Conservation (phyloP, 345 rosid genomes). For the Citrus mangshanensis region DNA sequence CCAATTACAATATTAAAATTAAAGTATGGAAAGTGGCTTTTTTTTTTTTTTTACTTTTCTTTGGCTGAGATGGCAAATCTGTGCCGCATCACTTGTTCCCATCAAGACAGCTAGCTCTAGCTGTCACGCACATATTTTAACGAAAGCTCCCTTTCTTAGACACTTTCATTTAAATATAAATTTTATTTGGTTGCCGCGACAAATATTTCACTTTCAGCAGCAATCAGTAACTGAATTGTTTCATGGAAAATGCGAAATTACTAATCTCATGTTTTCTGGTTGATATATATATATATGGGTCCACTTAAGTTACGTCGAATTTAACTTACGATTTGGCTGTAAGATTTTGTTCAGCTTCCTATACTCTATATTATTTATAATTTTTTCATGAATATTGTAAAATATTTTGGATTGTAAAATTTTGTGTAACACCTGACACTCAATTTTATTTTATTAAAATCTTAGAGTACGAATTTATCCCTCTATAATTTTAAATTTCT, state of each 20-base stretch:
- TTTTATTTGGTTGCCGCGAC: background rate
- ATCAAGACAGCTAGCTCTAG: conserved; percentile 27
- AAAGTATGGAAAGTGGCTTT: background rate
- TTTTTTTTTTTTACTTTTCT: background rate
- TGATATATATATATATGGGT: too few species aligned
- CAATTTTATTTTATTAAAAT: too few species aligned
- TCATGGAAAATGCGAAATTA: background rate
- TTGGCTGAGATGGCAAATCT: conserved; percentile 9
- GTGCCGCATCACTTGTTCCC: conserved; percentile 9
- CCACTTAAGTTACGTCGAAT: too few species aligned
- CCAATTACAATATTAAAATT: too few species aligned
- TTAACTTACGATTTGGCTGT: too few species aligned
- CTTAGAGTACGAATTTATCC: too few species aligned
- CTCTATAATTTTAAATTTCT: too few species aligned
- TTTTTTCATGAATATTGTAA: too few species aligned
- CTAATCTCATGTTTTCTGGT: background rate
- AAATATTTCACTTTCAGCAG: conserved; percentile 3
- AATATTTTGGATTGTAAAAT: too few species aligned
- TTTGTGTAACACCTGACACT: too few species aligned
- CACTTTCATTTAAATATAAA: background rate
- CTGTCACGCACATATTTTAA: conserved; percentile 11
- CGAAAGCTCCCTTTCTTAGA: background rate
- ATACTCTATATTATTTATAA: too few species aligned
- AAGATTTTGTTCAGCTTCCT: too few species aligned
- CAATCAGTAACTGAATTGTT: background rate